phyloP scores from a whole-genome alignment of 129 eudicot species.

The carrot (Daucus carota) region DH1_v3.0 NC_030383.2:56947501-56948000 shows the following conservation, averaged over 20 bases:
- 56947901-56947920: neutral
- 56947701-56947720: neutral
- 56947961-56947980: neutral
- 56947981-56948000: no score
- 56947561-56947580: neutral
- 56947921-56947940: neutral
- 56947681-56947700: neutral
- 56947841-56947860: no score
- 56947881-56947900: no score
- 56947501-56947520: slow-evolving; percentile 79
- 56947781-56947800: neutral
- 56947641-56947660: neutral
- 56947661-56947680: no score
- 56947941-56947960: neutral
- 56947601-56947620: neutral
- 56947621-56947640: neutral
- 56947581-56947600: neutral
- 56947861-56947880: no score
- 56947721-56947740: neutral
- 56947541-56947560: slow-evolving; percentile 3
- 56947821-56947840: no score
- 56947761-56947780: neutral
- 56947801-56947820: neutral
- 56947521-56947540: slow-evolving; percentile 81
- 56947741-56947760: neutral